Evolutionary conservation across 805 yeast genomes (phyloP).

Genomic region (Cephaloascus fragrans): DNA sequence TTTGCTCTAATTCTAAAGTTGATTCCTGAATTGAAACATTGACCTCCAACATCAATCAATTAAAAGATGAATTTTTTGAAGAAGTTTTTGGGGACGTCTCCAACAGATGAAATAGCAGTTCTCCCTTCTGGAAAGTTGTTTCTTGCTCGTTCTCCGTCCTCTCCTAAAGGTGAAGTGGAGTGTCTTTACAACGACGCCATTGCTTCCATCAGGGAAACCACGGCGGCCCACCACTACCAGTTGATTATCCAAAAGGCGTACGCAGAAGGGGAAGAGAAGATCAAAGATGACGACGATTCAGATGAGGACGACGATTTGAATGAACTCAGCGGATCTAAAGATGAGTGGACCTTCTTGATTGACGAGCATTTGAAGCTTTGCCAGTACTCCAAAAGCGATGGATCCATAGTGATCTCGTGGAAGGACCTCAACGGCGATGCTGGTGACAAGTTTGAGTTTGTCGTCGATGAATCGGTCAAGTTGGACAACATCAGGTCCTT

Average conservation of each 20-base stretch:
- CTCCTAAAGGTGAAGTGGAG: conserved; percentile 84
- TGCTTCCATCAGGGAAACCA: conserved; percentile 58
- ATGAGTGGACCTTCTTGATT: conserved; percentile 66
- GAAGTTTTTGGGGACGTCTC: conserved; percentile 46
- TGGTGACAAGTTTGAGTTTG: conserved; percentile 78
- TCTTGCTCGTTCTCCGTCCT: conserved; percentile 60
- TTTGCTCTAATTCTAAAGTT: too few species aligned
- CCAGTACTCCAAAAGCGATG: conserved; percentile 40
- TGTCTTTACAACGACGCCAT: conserved; percentile 76
- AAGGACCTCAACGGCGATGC: conserved; percentile 74
- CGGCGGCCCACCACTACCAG: conserved; percentile 58
- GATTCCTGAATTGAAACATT: too few species aligned
- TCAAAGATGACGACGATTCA: conserved; percentile 35
- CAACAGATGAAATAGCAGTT: conserved; percentile 52
- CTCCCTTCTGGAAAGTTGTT: conserved; percentile 76
- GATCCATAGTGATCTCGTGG: conserved; percentile 64
- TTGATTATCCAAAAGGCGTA: conserved; percentile 59
- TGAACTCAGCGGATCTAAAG: conserved; percentile 24
- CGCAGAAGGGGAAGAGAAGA: conserved; percentile 59
- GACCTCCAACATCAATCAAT: neutral
- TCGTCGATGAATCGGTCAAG: conserved; percentile 53
- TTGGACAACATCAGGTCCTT: conserved; percentile 52
- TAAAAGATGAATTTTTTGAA: conserved; percentile 67
- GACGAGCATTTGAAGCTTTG: conserved; percentile 50
- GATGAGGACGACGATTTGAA: conserved; percentile 30